Evolutionary conservation across 306 rosid genomes (phyloP), one percentile per base, ranked within the genome.

Genomic region (Citrullus colocynthis): DNA sequence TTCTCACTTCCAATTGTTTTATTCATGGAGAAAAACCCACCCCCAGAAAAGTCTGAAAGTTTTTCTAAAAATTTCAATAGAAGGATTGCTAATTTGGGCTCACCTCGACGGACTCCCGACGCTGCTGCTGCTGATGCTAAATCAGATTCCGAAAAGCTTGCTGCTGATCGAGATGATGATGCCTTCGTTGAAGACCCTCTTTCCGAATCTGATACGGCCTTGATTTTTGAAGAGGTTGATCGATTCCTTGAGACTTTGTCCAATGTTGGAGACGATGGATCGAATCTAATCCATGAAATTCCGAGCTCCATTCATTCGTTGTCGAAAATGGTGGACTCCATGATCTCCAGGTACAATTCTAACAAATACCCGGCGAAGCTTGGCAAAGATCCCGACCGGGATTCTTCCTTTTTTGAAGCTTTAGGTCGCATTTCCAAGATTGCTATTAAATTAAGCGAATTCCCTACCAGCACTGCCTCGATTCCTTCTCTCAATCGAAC

Each of bases 151-250:
- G 59, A 48, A 12, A 77, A 66, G 54, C 76, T 78, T 41, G 15
- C 69, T 41, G 15, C 69, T 6, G 76, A 44, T 1, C 15, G 17
- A 30, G 55, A 80, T 0, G 83, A 77, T 8, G 80, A 67, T 20
- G 55, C 75, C n/a, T 6, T 5, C 34, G 6, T 42, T 14, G 75
- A 44, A 11, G 67, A 76, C 6, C 56, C 34, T 28, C 44, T 30
- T 1, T 17, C 61, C 0, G 81, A 78, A 4, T 18, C 85, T 6
- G 76, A 69, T 4, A 36, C 52, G 0, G 37, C 73, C 6, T 79
- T 78, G 17, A 32, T 88, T 30, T 59, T 85, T 28, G 82, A 87
- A 9, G 88, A 93, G 9, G 88, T 89, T 51, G 95, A 93, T 77
- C 59, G 9, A 20, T 88, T 89, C 73, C 78, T 90, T 0, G 21